Conservation (phyloP, 1,284 basidiomycete genomes). For the Moesziomyces globuligerus region DNA sequence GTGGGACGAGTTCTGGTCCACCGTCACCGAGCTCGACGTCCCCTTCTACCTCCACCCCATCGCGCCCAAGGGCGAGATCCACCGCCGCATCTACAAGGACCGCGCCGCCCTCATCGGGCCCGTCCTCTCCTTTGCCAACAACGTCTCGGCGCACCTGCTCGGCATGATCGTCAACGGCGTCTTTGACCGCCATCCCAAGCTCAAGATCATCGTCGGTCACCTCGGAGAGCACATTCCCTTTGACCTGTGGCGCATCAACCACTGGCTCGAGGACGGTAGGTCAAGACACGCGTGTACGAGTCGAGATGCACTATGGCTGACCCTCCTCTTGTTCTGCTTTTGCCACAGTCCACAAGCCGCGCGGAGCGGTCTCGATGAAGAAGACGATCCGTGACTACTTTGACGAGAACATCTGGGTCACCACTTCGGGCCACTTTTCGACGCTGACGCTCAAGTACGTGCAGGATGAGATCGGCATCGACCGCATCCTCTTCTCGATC, state of each 20-base stretch:
- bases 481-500: slow-evolving; percentile 66
- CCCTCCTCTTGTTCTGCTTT: not conserved
- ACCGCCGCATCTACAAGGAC: slow-evolving; percentile 63
- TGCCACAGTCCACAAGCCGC: slow-evolving; percentile 52
- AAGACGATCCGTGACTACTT: slow-evolving; percentile 56
- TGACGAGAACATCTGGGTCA: slow-evolving; percentile 63
- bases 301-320: too few relatives aligned
- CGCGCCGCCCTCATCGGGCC: slow-evolving; percentile 66
- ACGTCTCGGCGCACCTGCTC: slow-evolving; percentile 64
- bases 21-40: slow-evolving; percentile 64
- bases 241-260: slow-evolving; percentile 66
- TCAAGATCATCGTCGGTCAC: slow-evolving; percentile 67
- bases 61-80: slow-evolving; percentile 64
- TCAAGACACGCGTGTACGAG: not conserved
- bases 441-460: slow-evolving; percentile 57
- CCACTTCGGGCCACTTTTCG: slow-evolving; percentile 58
- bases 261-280: slow-evolving; percentile 65
- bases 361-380: slow-evolving; percentile 52
- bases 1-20: slow-evolving; percentile 62
- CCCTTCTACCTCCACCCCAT: slow-evolving; percentile 67
- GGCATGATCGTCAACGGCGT: slow-evolving; percentile 67
- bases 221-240: slow-evolving; percentile 67
- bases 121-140: slow-evolving; percentile 65
- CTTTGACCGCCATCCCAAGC: slow-evolving; percentile 67
- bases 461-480: slow-evolving; percentile 58